These are phyloP conservation scores for Eimeria praecox DNA, from an alignment of 169 alveolate species.

Conservation along the genomic window DNA sequence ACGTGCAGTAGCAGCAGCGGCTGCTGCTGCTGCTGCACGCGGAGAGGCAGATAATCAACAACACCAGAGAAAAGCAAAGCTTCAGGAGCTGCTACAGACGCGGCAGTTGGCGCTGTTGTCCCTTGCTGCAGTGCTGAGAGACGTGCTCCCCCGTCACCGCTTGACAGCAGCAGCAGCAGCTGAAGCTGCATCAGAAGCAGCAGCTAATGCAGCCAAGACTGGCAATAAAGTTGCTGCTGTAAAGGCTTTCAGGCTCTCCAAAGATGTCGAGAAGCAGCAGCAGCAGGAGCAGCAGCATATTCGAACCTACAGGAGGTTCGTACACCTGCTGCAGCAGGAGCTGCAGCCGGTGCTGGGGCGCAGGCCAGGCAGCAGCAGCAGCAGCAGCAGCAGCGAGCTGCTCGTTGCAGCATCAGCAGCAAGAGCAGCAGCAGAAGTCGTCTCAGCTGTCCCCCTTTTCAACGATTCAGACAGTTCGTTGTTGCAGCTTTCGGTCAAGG, in stretches of 20 bases:
- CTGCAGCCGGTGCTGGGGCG: slow-evolving; percentile 60
- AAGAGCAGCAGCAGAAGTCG: slow-evolving; percentile 69
- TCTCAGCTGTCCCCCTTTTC: neutral
- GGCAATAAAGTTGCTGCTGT: slow-evolving; percentile 42
- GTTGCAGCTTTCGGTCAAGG: slow-evolving; percentile 48
- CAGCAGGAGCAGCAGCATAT: slow-evolving; percentile 61
- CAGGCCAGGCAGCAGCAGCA: slow-evolving; percentile 6
- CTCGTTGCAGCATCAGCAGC: slow-evolving; percentile 57
- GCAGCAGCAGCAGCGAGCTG: slow-evolving; percentile 22
- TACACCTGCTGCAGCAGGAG: slow-evolving; percentile 47
- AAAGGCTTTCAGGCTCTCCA: slow-evolving; percentile 43
- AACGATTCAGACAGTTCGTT: slow-evolving; percentile 31
- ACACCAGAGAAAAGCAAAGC: neutral
- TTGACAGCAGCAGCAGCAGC: slow-evolving; percentile 73
- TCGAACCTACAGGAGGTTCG: slow-evolving; percentile 13
- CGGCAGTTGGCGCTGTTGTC: slow-evolving; percentile 65
- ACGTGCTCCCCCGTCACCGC: slow-evolving; percentile 18
- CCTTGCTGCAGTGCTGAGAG: slow-evolving; percentile 56
- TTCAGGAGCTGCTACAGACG: slow-evolving; percentile 30
- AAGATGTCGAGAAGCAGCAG: slow-evolving; percentile 64
- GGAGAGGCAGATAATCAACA: slow-evolving; percentile 11
- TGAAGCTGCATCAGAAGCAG: slow-evolving; percentile 67
- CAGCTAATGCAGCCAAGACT: slow-evolving; percentile 53
- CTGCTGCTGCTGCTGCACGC: neutral
- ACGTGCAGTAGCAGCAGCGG: neutral